Evolutionary conservation across 768 basidiomycete species (phyloP), one percentile per base, ranked within the genome.

Genomic region (Auricularia cornea): DNA sequence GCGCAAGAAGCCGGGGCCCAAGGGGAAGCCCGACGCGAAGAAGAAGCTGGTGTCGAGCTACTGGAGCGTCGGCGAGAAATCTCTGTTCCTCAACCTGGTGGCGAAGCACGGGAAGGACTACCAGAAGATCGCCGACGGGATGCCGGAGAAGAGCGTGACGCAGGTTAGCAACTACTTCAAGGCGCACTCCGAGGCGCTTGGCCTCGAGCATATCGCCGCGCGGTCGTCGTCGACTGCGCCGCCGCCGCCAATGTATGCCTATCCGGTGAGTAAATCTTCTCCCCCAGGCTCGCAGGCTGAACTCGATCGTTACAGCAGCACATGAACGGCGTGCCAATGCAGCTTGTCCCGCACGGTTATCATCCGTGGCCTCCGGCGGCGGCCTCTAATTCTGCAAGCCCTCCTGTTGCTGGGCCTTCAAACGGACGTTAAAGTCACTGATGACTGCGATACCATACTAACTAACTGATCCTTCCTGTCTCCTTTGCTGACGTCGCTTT

Each of bases 61-160:
- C 61, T 67, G 54, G 54, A 63, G 61, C 60, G 44, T 61, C 18
- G 38, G 26, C n/a, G 64, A 56, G 31, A 66, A 61, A 84, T 83
- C 70, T 56, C 67, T 81, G 56, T 86, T 90, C 69, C 67, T 85
- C 57, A 71, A 77, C 18, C 77, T 90, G 41, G 76, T 89, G 20
- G 74, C 76, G n/a, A 77, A 83, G 63, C 79, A 88, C 70, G 88
- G 88, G 38, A 80, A 82, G 61, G 82, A 91, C 68, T 86, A 86
- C 68, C 82, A 84, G 68, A 80, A 82, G n/a, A 86, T 92, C 60
- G 84, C 89, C 1, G 79, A 84, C 2, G 81, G 81, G 3, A 81
- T 91, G 79, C 84, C 83, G 5, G 70, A 68, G 31, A 77, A 78
- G 69, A 73, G 73, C 0, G 69, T 72, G 31, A 64, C 71, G 33